Evolutionary conservation across 352 stramenopile genomes (phyloP).

Genomic region (Globisporangium cederbergense): DNA sequence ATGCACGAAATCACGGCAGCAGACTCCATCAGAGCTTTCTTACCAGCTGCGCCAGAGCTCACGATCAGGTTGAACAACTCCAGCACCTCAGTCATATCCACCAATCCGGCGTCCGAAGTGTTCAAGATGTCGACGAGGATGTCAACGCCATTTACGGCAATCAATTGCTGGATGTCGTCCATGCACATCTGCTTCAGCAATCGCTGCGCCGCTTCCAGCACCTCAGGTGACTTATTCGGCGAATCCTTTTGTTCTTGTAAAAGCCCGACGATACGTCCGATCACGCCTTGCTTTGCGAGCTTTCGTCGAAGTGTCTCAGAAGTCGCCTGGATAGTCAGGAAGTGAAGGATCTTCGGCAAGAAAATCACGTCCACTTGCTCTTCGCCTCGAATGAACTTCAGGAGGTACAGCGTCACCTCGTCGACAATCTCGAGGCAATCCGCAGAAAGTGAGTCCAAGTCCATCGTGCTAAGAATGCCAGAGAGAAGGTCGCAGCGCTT

Average conservation of each 20-base stretch:
- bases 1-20: conserved; percentile 43
- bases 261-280: conserved; percentile 50
- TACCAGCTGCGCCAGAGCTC: conserved; percentile 38
- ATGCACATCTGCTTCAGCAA: conserved; percentile 58
- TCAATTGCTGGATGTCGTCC: conserved; percentile 60
- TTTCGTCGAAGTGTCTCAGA: conserved; percentile 30
- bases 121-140: conserved; percentile 41
- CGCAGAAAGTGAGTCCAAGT: conserved; percentile 34
- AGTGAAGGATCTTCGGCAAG: conserved; percentile 32
- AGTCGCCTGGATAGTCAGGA: conserved; percentile 29
- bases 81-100: conserved; percentile 43
- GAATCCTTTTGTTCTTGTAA: conserved; percentile 45
- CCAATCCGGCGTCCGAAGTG: conserved; percentile 13
- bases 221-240: conserved; percentile 20
- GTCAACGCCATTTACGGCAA: conserved; percentile 58
- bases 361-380: conserved; percentile 19
- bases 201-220: conserved; percentile 33
- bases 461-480: conserved; percentile 45
- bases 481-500: conserved; percentile 63
- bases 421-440: conserved; percentile 62
- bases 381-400: conserved; percentile 23
- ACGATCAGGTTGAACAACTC: conserved; percentile 65
- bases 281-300: conserved; percentile 48
- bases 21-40: conserved; percentile 47
- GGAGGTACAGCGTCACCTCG: conserved; percentile 52